These are phyloP conservation scores for Thecaphora frezii DNA, from an alignment of 1,284 basidiomycete genomes.

Conservation along the genomic window DNA sequence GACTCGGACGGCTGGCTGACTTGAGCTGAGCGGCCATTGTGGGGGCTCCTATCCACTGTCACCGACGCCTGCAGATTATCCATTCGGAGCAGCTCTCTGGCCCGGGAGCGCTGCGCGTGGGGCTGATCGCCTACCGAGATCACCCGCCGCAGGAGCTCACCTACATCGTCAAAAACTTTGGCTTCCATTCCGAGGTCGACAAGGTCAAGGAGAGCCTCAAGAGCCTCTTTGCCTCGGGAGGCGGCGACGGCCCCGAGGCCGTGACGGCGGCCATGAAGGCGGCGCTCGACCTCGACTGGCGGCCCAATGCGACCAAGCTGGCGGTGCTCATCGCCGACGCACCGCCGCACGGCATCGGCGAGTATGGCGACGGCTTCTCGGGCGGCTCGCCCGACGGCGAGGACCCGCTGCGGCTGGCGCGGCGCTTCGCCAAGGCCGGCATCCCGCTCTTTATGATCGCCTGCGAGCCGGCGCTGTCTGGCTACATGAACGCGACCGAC, in stretches of 20 bases:
- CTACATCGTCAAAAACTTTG: constrained; percentile 80
- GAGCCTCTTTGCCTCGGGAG: constrained; percentile 81
- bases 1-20: too few relatives aligned
- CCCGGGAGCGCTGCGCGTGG: constrained; percentile 73
- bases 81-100: constrained; percentile 86
- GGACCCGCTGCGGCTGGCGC: constrained; percentile 84
- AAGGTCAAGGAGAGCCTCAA: constrained; percentile 83
- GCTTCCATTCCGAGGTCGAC: constrained; percentile 86
- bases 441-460: constrained; percentile 68
- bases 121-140: constrained; percentile 67
- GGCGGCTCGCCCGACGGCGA: constrained; percentile 64
- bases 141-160: constrained; percentile 56
- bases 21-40: too few relatives aligned
- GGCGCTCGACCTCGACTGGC: constrained; percentile 71
- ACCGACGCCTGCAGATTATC: constrained; percentile 66
- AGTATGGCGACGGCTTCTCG: constrained; percentile 74
- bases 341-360: constrained; percentile 75
- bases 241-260: constrained; percentile 96
- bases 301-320: constrained; percentile 87
- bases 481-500: constrained; percentile 71
- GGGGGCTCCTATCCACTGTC: not conserved
- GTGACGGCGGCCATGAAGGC: constrained; percentile 91
- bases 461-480: constrained; percentile 93
- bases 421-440: constrained; percentile 84
- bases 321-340: constrained; percentile 81